Evolutionary conservation across 768 basidiomycete genomes (phyloP), one percentile per base, ranked within the genome.

Genomic region (Dictyophora rubrovolvata): DNA sequence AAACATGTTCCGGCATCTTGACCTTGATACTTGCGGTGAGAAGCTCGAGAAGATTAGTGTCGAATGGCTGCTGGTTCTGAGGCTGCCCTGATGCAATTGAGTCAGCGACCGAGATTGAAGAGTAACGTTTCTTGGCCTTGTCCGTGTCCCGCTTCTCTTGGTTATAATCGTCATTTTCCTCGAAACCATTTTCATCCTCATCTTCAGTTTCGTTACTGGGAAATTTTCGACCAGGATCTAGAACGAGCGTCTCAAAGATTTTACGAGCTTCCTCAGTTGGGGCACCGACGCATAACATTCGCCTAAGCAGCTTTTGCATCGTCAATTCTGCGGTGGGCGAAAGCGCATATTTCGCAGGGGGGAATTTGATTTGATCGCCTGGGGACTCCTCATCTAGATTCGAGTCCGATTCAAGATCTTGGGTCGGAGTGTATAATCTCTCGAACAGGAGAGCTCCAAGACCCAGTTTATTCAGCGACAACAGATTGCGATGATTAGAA

Each of bases 1-100:
- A 86, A 61, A 93, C 79, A 66, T 92, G 89, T 58, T 83, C 80
- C 0, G 86, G 82, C 90, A 89, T 92, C 35, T 82, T 78, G 42
- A 83, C 82, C 68, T 81, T 85, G 77, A 88, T 84, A 2, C 81
- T 83, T 50, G 79, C 76, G 7, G 86, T 80, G 55, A 92, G 75
- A 23, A 89, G 70, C 48, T 89, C 88, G 49, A 91, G 68, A 36
- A 88, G 63, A 47, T 46, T 55, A 20, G 51, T 58, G 8, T 58
- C 37, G 16, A 61, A 18, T 20, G 20, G 20, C 33, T 51, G 21
- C 50, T 51, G 21, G 3, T 12, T 2, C 4, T 22, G 28, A 10
- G 49, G 18, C 10, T 2, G 42, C 42, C 42, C 42, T 14, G 42
- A 28, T 28, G 28, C 28, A 28, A 28, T 28, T 28, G 28, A 28